Evolutionary conservation across 2,329 filamentous ascomycete species (phyloP), one percentile per base, ranked within the genome.

Genomic region (Colletotrichum neosansevieriae): DNA sequence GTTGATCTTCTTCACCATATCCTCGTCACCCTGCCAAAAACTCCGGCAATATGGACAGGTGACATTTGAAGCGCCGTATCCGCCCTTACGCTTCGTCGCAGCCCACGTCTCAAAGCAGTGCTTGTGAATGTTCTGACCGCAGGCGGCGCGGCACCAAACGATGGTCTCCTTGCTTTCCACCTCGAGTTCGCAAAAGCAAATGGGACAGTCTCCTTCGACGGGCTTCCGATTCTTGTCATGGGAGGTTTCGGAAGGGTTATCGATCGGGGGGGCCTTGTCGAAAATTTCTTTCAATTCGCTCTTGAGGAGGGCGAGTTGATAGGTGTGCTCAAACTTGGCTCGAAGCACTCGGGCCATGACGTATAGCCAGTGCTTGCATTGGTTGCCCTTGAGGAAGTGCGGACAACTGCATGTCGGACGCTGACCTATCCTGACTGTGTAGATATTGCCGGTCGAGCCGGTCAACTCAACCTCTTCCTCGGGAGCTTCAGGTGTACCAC

Each of bases 311-410:
- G 88, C 89, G 6, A 88, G 81, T 74, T 92, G 89, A 72, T 91
- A 91, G 7, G 87, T 83, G 4, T 89, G 77, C 0, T 88, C 75
- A 60, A 80, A 81, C 2, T 82, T 84, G 0, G 87, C 89, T 53
- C 85, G 85, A 38, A 92, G 83, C 1, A 91, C 87, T 17, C 85
- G 83, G 12, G 84, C 79, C 75, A 92, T 81, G 24, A 90, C 86
- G 73, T 89, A 92, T 49, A 91, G 69, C 29, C 89, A 79, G 72
- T 92, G 90, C 73, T 92, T 92, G 83, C 89, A 91, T 69, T 89
- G 87, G 36, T 87, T 83, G 0, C 86, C 86, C 38, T 81, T 81
- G 29, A 67, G 72, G 1, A 82, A 83, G 64, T 89, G 83, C 1
- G 88, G 87, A 69, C 89, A 91, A 56, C 82, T 80, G 74, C 89